Evolutionary conservation across 164 flowering plant species (phyloP), one percentile per base, ranked within the genome.

Genomic region (Sextonia rubra): DNA sequence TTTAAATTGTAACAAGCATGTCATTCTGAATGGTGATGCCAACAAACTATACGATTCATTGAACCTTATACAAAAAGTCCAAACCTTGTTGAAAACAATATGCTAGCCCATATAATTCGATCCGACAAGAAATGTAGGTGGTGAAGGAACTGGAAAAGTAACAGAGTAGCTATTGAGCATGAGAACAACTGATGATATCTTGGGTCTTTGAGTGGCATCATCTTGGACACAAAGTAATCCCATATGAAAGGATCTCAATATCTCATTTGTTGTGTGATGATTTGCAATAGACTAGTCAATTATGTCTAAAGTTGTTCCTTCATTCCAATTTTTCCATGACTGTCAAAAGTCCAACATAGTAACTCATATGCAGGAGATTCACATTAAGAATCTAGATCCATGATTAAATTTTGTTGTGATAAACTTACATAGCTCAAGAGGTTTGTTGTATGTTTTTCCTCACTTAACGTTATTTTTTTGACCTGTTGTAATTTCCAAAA

Each of bases 161-260:
- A 68, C 23, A 9, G 80, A 64, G 18, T 72, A 44, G 27, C 78
- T 78, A 7, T 66, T 32, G 11, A 80, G 44, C 79, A 77, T 80
- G 1, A 81, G 47, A 52, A 84, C 79, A 0, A 85, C 85, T 1
- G 82, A 72, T 22, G 86, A 77, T 82, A 86, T 87, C 26, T 80
- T 71, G 1, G 91, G 91, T 58, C 90, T 83, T 1, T 82, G 71
- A 1, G 27, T 37, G 2, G 83, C 72, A 52, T 83, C 79, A 70
- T 82, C 82, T 73, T 83, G 89, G 25, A 87, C 89, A 69, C 89
- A 89, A 14, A 86, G 48, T 12, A 89, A 68, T 1, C 86, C 90
- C 17, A 89, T 80, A 1, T 85, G 88, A 5, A 85, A 73, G 77
- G 84, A 87, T 74, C 81, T 78, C 47, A 76, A 17, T 9, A 81